Conservation (phyloP, 768 basidiomycete genomes). For the Amanita molliuscula region DNA sequence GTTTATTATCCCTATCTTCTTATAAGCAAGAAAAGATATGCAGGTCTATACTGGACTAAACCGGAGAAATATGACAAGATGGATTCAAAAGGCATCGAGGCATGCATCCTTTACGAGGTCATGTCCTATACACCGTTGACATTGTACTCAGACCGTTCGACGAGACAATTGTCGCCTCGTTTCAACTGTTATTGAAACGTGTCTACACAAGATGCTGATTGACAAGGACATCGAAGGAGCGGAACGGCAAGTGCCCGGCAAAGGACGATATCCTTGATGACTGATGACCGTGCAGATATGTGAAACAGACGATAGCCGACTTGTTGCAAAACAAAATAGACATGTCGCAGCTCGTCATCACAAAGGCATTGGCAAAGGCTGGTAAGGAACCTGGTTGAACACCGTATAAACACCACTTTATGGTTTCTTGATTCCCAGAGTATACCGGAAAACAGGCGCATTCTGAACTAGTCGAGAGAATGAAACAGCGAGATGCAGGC, state of each 20-base stretch:
- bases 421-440: constrained; percentile 33
- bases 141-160: constrained; percentile 69
- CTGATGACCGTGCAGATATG: constrained; percentile 47
- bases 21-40: constrained; percentile 98
- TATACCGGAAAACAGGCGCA: constrained; percentile 96
- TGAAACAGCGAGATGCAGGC: constrained; percentile 94
- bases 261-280: not conserved
- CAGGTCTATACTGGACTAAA: constrained; percentile 95
- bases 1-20: constrained; percentile 97
- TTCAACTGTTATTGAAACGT: constrained; percentile 96
- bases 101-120: constrained; percentile 20
- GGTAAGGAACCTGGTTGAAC: constrained; percentile 30
- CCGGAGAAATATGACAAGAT: constrained; percentile 97
- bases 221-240: constrained; percentile 91
- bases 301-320: constrained; percentile 89
- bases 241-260: constrained; percentile 56
- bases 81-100: constrained; percentile 99
- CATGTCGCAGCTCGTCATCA: constrained; percentile 99
- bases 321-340: constrained; percentile 94
- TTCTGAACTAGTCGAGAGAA: constrained; percentile 88
- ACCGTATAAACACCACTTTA: not conserved
- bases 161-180: constrained; percentile 98
- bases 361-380: constrained; percentile 88
- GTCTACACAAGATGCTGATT: constrained; percentile 95
- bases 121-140: not conserved